Evolutionary conservation across 371 early-diverging fungal genomes (phyloP).

Genomic region (Umbelopsis sp.): DNA sequence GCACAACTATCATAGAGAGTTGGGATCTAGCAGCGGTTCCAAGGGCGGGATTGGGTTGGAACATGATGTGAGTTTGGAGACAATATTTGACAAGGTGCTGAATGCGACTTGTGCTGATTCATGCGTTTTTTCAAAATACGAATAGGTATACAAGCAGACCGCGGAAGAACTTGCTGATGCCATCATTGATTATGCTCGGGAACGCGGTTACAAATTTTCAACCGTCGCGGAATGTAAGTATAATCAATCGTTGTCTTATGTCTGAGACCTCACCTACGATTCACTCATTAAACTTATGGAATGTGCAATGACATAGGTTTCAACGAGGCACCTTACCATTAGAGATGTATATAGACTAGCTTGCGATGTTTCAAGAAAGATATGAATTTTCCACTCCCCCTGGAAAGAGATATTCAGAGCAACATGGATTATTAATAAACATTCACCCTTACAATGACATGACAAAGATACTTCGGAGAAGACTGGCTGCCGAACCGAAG

Average conservation of each 20-base stretch:
- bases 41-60: slow-evolving; percentile 13
- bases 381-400: not conserved
- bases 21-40: not conserved
- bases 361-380: not conserved
- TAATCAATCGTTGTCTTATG: no score
- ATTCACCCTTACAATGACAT: no score
- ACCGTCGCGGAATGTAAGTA: slow-evolving; percentile 54
- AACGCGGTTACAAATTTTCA: slow-evolving; percentile 44
- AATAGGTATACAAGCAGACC: slow-evolving; percentile 13
- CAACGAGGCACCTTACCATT: slow-evolving; percentile 4
- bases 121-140: slow-evolving; percentile 23
- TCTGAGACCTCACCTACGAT: not conserved
- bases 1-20: not conserved
- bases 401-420: not conserved
- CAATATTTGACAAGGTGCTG: not conserved
- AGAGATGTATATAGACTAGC: not conserved
- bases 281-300: no score
- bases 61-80: slow-evolving; percentile 26
- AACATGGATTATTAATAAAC: no score
- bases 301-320: not conserved
- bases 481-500: no score
- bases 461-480: no score
- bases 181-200: not conserved
- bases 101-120: slow-evolving; percentile 23
- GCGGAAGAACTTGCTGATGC: slow-evolving; percentile 8